Evolutionary conservation across 768 basidiomycete genomes (phyloP).

Genomic region (Guyanaporus albipodus): DNA sequence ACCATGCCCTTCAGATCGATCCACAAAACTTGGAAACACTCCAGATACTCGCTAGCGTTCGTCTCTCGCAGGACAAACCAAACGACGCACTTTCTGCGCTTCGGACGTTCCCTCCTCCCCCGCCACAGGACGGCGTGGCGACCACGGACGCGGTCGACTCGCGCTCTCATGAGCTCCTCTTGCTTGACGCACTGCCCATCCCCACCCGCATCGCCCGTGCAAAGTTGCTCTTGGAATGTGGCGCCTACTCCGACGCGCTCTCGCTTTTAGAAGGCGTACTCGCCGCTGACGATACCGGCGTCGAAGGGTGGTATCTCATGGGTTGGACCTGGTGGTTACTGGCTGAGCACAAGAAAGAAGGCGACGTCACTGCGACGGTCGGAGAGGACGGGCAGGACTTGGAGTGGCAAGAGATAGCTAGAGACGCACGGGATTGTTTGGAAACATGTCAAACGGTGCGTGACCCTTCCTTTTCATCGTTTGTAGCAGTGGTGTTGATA

Average conservation of each 20-base stretch:
- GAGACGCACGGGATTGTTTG: slow-evolving; percentile 74
- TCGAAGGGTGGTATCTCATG: slow-evolving; percentile 92
- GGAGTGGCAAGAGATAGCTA: slow-evolving; percentile 74
- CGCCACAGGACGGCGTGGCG: slow-evolving; percentile 1
- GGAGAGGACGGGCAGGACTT: slow-evolving; percentile 38
- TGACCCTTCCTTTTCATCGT: slow-evolving; percentile 5
- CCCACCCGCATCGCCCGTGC: slow-evolving; percentile 68
- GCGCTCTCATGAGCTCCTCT: slow-evolving; percentile 35
- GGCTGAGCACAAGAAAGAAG: slow-evolving; percentile 66
- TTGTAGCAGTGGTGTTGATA: background rate
- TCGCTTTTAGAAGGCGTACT: slow-evolving; percentile 76
- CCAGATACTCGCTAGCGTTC: slow-evolving; percentile 77
- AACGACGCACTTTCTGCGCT: slow-evolving; percentile 65
- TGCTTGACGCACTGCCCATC: slow-evolving; percentile 47
- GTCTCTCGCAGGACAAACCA: slow-evolving; percentile 81
- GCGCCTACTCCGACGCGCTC: slow-evolving; percentile 66
- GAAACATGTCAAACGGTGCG: slow-evolving; percentile 78
- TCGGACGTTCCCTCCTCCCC: slow-evolving; percentile 18
- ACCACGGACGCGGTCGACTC: background rate
- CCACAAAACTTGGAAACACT: slow-evolving; percentile 76
- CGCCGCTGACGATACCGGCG: slow-evolving; percentile 76
- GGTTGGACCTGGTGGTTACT: slow-evolving; percentile 91
- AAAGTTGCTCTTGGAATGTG: slow-evolving; percentile 79
- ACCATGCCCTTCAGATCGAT: slow-evolving; percentile 68
- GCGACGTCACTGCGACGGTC: slow-evolving; percentile 39